Evolutionary conservation across 805 yeast species (phyloP), one percentile per base, ranked within the genome.

Genomic region (Suhomyces vadensis): DNA sequence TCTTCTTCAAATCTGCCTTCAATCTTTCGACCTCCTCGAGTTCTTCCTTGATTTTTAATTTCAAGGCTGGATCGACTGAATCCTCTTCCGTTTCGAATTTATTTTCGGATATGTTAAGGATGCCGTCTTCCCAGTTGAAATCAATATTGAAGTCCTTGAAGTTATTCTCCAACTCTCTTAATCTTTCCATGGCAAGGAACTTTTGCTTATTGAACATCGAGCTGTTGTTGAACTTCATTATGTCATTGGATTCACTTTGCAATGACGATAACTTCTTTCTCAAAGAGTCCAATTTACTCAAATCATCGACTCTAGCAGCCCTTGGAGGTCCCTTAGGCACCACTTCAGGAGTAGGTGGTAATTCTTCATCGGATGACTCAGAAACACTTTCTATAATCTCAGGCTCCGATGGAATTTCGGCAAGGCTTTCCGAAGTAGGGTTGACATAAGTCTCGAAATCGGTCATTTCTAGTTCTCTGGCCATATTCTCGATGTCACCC

Each of bases 401-500:
- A 4, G 56, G 56, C 42, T 55, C 60, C 11, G 53, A 43, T 1
- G 46, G 48, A 6, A 42, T 37, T 10, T 43, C 46, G 10, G 35
- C 22, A n/a, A 24, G 11, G 9, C 13, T 35, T 23, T 31, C 36
- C 6, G 23, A 31, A 25, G n/a, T n/a, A n/a, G 51, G 53, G 14
- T 42, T 49, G 4, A 42, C 56, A 47, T 70, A 71, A 9, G 60
- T 64, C 40, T 78, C 83, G 55, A 88, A 90, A 52, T 89, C 94
- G 16, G 87, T 85, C 78, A 81, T 83, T 60, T 92, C 97, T 46
- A 92, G 73, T 56, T 85, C 87, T 48, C 95, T 71, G 0, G 97
- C 97, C 69, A 87, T 87, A 38, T 79, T 77, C 58, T 87, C 96
- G 42, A 91, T 74, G 50, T 80, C 83, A 47, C 87, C 95, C 96